Evolutionary conservation across 306 rosid genomes (phyloP).

Genomic region (Corylus heterophylla): DNA sequence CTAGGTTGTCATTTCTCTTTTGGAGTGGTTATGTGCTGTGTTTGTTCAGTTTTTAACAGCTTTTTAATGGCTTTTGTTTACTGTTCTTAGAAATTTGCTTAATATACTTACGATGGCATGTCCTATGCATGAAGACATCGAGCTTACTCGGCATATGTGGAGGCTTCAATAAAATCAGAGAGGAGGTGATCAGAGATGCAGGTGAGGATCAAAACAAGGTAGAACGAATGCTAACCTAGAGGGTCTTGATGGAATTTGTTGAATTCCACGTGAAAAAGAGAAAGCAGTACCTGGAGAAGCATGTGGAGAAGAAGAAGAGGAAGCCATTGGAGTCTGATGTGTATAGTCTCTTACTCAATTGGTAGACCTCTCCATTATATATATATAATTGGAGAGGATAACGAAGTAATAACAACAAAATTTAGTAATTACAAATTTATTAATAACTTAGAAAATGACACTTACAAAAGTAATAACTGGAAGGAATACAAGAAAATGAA

Average conservation of each 20-base stretch:
- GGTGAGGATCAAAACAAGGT: background rate
- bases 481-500: too few species aligned
- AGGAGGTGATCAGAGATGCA: background rate
- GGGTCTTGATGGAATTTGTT: background rate
- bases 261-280: background rate
- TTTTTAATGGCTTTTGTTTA: background rate
- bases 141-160: background rate
- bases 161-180: background rate
- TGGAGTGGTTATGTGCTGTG: slow-evolving; percentile 8
- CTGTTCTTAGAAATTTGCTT: background rate
- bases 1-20: slow-evolving; percentile 66
- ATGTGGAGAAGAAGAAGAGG: too few species aligned
- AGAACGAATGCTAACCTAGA: background rate
- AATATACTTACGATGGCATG: background rate
- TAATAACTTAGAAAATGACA: too few species aligned
- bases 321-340: too few species aligned
- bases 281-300: background rate
- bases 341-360: too few species aligned
- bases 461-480: too few species aligned
- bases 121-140: slow-evolving; percentile 7
- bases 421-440: too few species aligned
- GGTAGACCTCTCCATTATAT: too few species aligned
- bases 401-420: too few species aligned
- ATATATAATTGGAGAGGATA: too few species aligned
- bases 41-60: slow-evolving; percentile 3